Conservation (phyloP, 2,329 filamentous ascomycete genomes). For the Claviceps arundinis region DNA sequence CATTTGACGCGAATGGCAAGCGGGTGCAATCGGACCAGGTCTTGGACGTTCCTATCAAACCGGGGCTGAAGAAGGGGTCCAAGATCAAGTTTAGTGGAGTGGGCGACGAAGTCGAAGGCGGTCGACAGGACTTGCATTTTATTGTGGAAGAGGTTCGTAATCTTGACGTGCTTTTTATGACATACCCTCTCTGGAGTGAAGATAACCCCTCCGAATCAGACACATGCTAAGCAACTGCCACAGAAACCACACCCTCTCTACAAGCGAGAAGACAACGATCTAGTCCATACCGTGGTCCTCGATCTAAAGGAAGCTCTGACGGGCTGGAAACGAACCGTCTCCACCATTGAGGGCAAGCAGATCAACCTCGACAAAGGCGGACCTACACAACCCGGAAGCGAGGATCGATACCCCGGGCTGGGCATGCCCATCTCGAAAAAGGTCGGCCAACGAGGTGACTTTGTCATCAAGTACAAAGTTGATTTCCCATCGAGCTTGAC, state of each 20-base stretch:
- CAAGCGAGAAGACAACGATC: conserved; percentile 76
- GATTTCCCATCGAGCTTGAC: conserved; percentile 78
- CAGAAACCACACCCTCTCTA: conserved; percentile 81
- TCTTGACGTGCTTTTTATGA: not conserved
- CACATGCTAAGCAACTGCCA: conserved; percentile 8
- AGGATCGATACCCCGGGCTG: conserved; percentile 68
- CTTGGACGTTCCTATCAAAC: conserved; percentile 88
- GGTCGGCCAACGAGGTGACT: conserved; percentile 69
- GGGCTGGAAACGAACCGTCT: conserved; percentile 83
- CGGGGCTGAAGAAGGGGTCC: conserved; percentile 87
- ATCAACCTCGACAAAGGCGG: conserved; percentile 67
- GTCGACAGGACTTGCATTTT: conserved; percentile 89
- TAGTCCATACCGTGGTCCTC: conserved; percentile 66
- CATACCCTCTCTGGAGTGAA: no score
- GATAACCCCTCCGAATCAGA: not conserved
- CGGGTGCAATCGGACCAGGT: conserved; percentile 79
- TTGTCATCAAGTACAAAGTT: conserved; percentile 82
- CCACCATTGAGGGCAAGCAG: conserved; percentile 85
- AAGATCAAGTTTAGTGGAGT: conserved; percentile 98
- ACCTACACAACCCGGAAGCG: conserved; percentile 72
- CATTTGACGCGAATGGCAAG: conserved; percentile 76
- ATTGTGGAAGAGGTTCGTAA: conserved; percentile 76
- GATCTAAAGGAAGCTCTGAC: conserved; percentile 88
- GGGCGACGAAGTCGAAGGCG: conserved; percentile 94
- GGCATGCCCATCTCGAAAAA: conserved; percentile 96